phyloP scores from a whole-genome alignment of 768 basidiomycete genomes.

The Kwoniella dendrophila region DNA sequence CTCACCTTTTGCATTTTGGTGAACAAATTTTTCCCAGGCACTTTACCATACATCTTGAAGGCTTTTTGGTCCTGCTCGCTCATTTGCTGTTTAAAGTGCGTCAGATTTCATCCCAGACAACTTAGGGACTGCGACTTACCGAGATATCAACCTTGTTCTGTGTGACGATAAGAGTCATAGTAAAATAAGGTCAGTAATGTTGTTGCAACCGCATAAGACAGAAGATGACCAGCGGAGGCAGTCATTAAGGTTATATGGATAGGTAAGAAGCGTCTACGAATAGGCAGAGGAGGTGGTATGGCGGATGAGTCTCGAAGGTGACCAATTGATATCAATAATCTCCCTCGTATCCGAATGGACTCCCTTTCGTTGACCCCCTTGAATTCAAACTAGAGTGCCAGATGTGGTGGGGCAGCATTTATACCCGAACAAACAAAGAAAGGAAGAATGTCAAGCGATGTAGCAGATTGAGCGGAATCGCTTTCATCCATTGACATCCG shows the following conservation, averaged over 20 bases:
- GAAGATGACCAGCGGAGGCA: constrained; percentile 33
- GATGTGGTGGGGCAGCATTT: background rate
- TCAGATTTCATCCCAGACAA: no score
- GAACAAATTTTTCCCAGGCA: constrained; percentile 91
- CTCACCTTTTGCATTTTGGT: constrained; percentile 92
- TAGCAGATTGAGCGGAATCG: background rate
- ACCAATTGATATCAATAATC: background rate
- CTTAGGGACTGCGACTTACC: constrained; percentile 61
- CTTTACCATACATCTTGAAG: constrained; percentile 90
- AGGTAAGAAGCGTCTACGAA: no score
- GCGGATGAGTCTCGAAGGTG: background rate
- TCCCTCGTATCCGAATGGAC: background rate
- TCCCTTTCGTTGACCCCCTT: background rate
- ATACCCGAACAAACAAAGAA: background rate
- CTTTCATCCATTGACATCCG: no score
- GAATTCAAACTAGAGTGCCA: background rate
- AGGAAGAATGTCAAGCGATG: constrained; percentile 17
- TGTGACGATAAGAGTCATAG: constrained; percentile 58
- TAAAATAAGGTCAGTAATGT: constrained; percentile 61
- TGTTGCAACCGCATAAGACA: background rate
- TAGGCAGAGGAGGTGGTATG: background rate
- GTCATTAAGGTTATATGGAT: no score
- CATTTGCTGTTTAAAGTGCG: constrained; percentile 69
- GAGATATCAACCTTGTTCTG: constrained; percentile 94
- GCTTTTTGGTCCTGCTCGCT: constrained; percentile 89